A percentile compares a stretch with the other conserved stretches of the same genome.
These are phyloP conservation scores for Penicillium chermesinum DNA, from an alignment of 495 filamentous ascomycete genomes.

Conservation along the genomic window DNA sequence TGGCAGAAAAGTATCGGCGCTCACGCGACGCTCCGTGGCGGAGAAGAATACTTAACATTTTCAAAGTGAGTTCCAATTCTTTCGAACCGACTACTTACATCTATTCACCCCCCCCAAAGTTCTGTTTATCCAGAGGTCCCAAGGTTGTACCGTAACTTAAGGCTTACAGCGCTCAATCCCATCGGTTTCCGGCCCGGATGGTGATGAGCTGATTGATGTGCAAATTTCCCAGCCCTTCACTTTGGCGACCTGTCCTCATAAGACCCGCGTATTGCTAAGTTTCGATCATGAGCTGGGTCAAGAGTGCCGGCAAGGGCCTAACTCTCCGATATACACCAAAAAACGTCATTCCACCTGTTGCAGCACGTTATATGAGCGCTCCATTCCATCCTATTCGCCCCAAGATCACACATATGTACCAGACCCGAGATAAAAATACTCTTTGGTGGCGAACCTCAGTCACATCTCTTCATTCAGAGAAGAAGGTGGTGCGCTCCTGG, in stretches of 20 bases:
- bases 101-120: too few species aligned
- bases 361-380: slow-evolving; percentile 26
- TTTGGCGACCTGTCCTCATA: not conserved
- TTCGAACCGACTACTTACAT: too few species aligned
- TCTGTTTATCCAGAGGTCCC: too few species aligned
- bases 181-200: not conserved
- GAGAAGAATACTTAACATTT: too few species aligned
- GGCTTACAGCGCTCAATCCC: too few species aligned
- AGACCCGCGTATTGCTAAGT: not conserved
- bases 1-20: slow-evolving; percentile 7
- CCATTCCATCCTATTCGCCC: slow-evolving; percentile 28
- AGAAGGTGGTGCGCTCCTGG: slow-evolving; percentile 51
- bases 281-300: slow-evolving; percentile 5
- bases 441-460: slow-evolving; percentile 48
- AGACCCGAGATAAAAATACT: slow-evolving; percentile 27
- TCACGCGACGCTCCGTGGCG: not conserved
- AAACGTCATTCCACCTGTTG: slow-evolving; percentile 24
- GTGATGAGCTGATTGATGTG: not conserved
- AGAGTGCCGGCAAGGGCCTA: slow-evolving; percentile 13
- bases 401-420: slow-evolving; percentile 34
- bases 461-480: slow-evolving; percentile 20
- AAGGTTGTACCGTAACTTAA: too few species aligned
- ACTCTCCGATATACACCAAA: slow-evolving; percentile 21
- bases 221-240: not conserved
- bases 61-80: too few species aligned